phyloP scores from a whole-genome alignment of 2,329 filamentous ascomycete species.

The Penicillium hordei region DNA sequence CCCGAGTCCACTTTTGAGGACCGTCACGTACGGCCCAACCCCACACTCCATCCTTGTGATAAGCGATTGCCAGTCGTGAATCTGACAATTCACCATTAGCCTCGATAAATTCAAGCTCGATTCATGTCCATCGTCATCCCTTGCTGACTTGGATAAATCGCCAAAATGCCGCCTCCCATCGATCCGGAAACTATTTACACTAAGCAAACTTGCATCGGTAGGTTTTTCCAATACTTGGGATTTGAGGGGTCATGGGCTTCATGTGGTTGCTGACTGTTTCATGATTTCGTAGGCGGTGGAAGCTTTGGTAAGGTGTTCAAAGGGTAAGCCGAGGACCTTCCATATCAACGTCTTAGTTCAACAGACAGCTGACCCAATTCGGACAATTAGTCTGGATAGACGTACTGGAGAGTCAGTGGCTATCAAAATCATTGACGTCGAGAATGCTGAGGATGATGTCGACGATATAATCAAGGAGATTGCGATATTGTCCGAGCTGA shows the following conservation, averaged over 20 bases:
- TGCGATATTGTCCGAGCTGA: conserved; percentile 90
- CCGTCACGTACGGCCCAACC: neutral
- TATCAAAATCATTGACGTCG: conserved; percentile 98
- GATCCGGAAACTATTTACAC: conserved; percentile 92
- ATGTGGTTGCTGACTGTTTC: neutral
- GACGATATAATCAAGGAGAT: conserved; percentile 99
- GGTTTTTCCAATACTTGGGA: conserved; percentile 25
- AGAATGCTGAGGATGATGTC: conserved; percentile 98
- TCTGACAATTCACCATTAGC: neutral
- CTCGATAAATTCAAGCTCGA: neutral
- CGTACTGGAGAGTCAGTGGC: conserved; percentile 89
- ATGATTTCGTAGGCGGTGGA: conserved; percentile 67
- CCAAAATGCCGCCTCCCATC: conserved; percentile 54
- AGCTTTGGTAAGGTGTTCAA: conserved; percentile 99
- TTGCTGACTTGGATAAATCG: conserved; percentile 6
- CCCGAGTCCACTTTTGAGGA: neutral
- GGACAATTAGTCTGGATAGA: conserved; percentile 73
- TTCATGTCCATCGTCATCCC: neutral
- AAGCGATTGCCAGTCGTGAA: neutral
- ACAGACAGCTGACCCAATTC: conserved; percentile 7
- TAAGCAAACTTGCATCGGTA: conserved; percentile 86
- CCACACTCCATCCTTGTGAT: neutral
- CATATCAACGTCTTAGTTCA: neutral
- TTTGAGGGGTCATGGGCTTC: neutral
- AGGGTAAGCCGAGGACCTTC: conserved; percentile 59